phyloP scores from a whole-genome alignment of 345 rosid species.

The Passiflora organensis region DNA sequence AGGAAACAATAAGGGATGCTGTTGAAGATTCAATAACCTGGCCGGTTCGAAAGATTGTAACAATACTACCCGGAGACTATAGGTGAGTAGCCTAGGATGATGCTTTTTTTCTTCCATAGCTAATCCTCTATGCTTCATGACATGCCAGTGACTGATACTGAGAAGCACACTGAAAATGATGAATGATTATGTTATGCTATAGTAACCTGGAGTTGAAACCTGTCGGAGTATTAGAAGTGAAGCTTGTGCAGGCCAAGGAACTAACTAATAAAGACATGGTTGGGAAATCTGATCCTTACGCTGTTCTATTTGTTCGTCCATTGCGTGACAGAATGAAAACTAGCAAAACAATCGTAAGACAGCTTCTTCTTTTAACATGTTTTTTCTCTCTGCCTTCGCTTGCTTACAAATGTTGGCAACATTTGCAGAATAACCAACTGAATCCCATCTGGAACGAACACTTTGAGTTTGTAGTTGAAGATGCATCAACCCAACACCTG shows the following conservation, averaged over 20 bases:
- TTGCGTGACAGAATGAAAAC: conserved; percentile 57
- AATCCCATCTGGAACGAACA: conserved; percentile 96
- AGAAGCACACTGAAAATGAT: too few relatives aligned
- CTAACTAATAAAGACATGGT: conserved; percentile 76
- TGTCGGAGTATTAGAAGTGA: conserved; percentile 81
- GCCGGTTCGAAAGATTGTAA: conserved; percentile 79
- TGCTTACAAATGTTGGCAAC: neutral
- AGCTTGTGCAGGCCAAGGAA: conserved; percentile 84
- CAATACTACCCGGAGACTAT: conserved; percentile 88
- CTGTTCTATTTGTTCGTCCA: conserved; percentile 71
- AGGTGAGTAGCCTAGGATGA: too few relatives aligned
- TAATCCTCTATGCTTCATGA: too few relatives aligned
- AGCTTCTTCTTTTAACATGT: neutral
- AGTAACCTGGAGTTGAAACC: conserved; percentile 87
- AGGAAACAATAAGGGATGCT: conserved; percentile 83
- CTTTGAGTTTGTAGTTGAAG: conserved; percentile 76
- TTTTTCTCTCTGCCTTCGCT: neutral
- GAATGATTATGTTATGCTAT: conserved; percentile 1
- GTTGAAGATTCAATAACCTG: conserved; percentile 86
- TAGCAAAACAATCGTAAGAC: conserved; percentile 72
- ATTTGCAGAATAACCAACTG: conserved; percentile 60
- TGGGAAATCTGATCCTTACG: conserved; percentile 93
- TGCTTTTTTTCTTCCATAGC: too few relatives aligned
- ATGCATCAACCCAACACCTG: conserved; percentile 68
- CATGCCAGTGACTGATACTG: too few relatives aligned